phyloP scores from a whole-genome alignment of 805 yeast genomes.

The Spathaspora boniae region DNA sequence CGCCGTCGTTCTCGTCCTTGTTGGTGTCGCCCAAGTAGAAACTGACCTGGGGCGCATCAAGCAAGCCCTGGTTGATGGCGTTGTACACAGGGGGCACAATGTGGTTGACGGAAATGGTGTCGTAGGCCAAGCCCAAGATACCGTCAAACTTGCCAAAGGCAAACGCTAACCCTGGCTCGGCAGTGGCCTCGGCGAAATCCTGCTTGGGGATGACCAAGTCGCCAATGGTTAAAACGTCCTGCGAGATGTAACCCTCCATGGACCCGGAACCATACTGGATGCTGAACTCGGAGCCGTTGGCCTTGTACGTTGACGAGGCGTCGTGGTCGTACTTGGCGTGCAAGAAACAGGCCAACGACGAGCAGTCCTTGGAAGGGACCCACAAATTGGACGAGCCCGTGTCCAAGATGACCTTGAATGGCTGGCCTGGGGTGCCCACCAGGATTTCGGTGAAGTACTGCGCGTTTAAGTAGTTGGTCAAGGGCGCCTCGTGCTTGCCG shows the following conservation, averaged over 20 bases:
- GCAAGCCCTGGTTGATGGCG: conserved; percentile 75
- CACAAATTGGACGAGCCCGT: conserved; percentile 97
- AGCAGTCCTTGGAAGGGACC: conserved; percentile 89
- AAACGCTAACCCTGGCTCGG: conserved; percentile 96
- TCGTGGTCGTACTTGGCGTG: conserved; percentile 88
- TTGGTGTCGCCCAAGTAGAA: conserved; percentile 83
- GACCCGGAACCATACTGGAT: conserved; percentile 93
- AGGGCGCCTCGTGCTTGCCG: conserved; percentile 68
- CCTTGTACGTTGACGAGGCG: conserved; percentile 76
- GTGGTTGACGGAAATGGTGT: conserved; percentile 82
- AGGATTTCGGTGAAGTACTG: conserved; percentile 92
- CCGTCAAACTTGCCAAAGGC: conserved; percentile 99
- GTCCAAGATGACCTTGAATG: conserved; percentile 90
- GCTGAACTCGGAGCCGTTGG: conserved; percentile 81
- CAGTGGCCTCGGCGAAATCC: conserved; percentile 95
- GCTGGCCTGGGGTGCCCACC: conserved; percentile 90
- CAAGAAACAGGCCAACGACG: conserved; percentile 91
- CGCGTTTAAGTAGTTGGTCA: conserved; percentile 91
- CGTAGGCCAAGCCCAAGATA: conserved; percentile 91
- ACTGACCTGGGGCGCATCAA: conserved; percentile 83
- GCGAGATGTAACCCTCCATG: conserved; percentile 87
- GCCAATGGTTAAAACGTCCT: conserved; percentile 78
- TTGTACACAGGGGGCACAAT: conserved; percentile 93
- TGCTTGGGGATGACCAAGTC: conserved; percentile 81
- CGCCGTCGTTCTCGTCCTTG: conserved; percentile 69